Base-by-base conservation (phyloP, 2,329 filamentous ascomycete genomes). In the Cercospora janseana region DNA sequence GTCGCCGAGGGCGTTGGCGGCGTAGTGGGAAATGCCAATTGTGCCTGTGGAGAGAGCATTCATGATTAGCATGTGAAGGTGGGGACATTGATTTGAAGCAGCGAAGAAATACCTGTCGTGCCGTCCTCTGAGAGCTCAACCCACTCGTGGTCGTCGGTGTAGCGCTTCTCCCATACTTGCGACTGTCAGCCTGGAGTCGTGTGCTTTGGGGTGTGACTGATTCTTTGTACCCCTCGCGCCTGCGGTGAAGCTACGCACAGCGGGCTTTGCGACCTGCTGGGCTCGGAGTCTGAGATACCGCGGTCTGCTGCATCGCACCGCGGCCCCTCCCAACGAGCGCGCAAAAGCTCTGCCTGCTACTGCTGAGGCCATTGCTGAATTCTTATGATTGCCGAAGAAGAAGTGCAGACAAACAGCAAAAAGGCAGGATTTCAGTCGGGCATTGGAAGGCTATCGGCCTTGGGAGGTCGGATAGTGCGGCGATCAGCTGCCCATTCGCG, bases 131-230 rank as follows among this genome's bases (percentile, higher is more conserved):
- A 85, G 54, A 95, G 76, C 72, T 96, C 90, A 69, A 98, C 84
- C 93, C 93, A 98, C 77, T 98, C 93, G 78, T 98, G 93, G 69
- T 96, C 92, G 70, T 91, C 86, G 59, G 93, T 96, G 79, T 95
- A 98, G 70, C 85, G 88, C 75, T 93, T 92, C 62, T 80, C 75
- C 48, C 78, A 75, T 64, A 73, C 84, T 87, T 37, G 24, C 27
- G 44, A 13, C 4, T 15, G 32, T 20, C 40, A n/a, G 13, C 24
- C 24, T 34, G 31, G 26, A 20, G 23, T 28, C 20, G 20, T 27
- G 21, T 12, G 23, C 15, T 16, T 32, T 10, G 28, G 23, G 28
- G 23, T 12, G 13, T 23, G 24, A 4, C 4, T 26, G 26, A 23
- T 20, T 18, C 10, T 40, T 41, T 54, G 26, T 57, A 67, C 64